Conservation (phyloP, 371 early-diverging fungal genomes). For the Mucor saturninus region DNA sequence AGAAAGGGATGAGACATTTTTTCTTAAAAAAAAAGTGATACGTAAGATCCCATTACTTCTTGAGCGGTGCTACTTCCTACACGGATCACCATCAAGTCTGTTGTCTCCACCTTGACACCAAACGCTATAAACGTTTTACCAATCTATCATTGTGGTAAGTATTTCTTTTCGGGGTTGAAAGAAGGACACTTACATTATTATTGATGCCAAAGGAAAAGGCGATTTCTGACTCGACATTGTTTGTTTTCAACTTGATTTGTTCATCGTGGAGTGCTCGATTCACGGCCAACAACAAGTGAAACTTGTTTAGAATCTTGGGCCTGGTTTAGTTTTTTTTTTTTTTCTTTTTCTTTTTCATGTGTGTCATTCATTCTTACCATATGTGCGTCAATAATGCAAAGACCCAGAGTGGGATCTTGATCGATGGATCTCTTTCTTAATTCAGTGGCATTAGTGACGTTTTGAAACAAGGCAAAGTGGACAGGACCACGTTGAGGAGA, state of each 20-base stretch:
- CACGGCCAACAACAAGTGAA: conserved; percentile 54
- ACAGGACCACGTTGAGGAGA: conserved; percentile 46
- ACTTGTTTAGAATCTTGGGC: conserved; percentile 50
- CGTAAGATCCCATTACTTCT: conserved; percentile 6
- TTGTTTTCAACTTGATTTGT: conserved; percentile 53
- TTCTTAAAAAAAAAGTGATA: conserved; percentile 11
- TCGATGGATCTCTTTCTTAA: conserved; percentile 51
- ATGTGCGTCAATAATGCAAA: conserved; percentile 58
- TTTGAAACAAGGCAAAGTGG: conserved; percentile 57
- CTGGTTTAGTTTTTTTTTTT: background rate
- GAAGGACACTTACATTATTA: conserved; percentile 29
- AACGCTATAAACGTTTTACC: conserved; percentile 58
- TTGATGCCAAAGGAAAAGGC: conserved; percentile 60
- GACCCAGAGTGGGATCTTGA: conserved; percentile 54
- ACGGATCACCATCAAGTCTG: conserved; percentile 53
- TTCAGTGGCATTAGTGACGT: conserved; percentile 55
- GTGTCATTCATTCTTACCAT: conserved; percentile 30
- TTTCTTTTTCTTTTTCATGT: no score
- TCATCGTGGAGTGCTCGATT: conserved; percentile 60
- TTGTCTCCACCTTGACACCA: conserved; percentile 54
- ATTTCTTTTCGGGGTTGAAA: background rate
- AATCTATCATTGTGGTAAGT: conserved; percentile 38
- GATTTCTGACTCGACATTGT: conserved; percentile 62
- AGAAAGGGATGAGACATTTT: no score
- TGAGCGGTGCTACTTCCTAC: conserved; percentile 46